Base-by-base conservation (phyloP, 2,329 filamentous ascomycete genomes). In the Trichoderma guizhouense region DNA sequence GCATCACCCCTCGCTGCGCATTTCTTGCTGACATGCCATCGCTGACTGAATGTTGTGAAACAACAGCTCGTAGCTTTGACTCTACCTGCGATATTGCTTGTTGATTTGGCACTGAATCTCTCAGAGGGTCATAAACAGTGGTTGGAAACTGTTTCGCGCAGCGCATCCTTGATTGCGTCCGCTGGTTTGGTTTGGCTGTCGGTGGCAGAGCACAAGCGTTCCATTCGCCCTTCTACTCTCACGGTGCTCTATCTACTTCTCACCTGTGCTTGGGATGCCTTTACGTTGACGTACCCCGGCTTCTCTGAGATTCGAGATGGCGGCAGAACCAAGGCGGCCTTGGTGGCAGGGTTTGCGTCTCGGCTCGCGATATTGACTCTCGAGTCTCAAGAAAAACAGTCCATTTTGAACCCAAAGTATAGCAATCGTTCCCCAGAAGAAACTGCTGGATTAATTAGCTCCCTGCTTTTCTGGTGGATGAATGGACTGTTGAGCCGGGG, bases 401-500 rank as follows among this genome's bases (percentile, higher is more conserved):
- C 15, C 12, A 69, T 72, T 3, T 14, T 72, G 26, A 43, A 7
- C 14, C 7, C 57, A 5, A 55, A 47, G n/a, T 57, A 51, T 51
- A 26, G 30, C n/a, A 53, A 32, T 3, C 1, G 3, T n/a, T 62
- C 68, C 1, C 71, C 68, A 1, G 71, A 71, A 47, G 71, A 72
- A 57, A 67, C 68, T 1, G 36, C 71, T 3, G 68, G 71, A 3
- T 28, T 60, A 12, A 47, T 72, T 5, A 55, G 39, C 15, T 63
- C 60, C 8, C 14, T 68, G 5, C n/a, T 72, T 8, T 72, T 72
- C n/a, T 71, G 71, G 71, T 72, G 71, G 71, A 18, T 72, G 21
- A 65, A 71, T 64, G 60, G 28, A 7, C 26, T 72, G 12, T 21
- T 72, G 39, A 63, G 67, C 2, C 53, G 62, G 7, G 67, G 68